Evolutionary conservation across 2,329 filamentous ascomycete genomes (phyloP), one percentile per base, ranked within the genome.

Genomic region (Tolypocladium cylindrosporum): DNA sequence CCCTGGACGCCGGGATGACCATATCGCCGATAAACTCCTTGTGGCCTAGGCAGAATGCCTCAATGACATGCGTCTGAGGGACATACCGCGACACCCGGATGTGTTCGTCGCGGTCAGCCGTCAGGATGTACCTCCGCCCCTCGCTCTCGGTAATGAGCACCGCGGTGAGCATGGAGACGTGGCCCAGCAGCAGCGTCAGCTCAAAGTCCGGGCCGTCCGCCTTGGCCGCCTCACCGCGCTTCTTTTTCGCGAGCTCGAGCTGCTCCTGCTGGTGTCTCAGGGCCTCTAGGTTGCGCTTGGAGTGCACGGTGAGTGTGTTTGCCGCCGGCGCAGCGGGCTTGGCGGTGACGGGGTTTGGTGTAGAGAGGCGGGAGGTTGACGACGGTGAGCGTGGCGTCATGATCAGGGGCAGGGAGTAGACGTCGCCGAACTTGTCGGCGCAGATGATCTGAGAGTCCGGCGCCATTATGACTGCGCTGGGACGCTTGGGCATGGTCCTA

Each of bases 351-450:
- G 62, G 61, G 43, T 37, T 62, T 56, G 39, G 66, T 57, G 41
- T 60, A 60, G 45, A 53, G 54, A 52, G 59, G 60, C 55, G 62
- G 52, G 48, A 56, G 52, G 48, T 57, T 39, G 48, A 48, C 31
- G 54, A 63, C 56, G 55, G 56, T 31, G 65, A 62, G 24, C 58
- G 58, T 40, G 63, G 66, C 41, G 63, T 66, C 54, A 61, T 58
- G 59, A 68, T 56, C 55, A 97, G 77, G 16, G 94, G 93, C 9
- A 99, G 74, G 13, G 89, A 83, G 74, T 96, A 97, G 60, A 97
- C 93, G 71, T 99, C 94, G 63, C 94, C 94, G 68, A 97, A 97
- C 72, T 99, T 99, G 77, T 99, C 94, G 56, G 86, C 93, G 61
- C 84, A 86, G 59, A 97, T 74, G 61, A 99, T 90, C 10, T 85